Evolutionary conservation across 2,329 filamentous ascomycete genomes (phyloP).

Genomic region (Clathrospora elynae): DNA sequence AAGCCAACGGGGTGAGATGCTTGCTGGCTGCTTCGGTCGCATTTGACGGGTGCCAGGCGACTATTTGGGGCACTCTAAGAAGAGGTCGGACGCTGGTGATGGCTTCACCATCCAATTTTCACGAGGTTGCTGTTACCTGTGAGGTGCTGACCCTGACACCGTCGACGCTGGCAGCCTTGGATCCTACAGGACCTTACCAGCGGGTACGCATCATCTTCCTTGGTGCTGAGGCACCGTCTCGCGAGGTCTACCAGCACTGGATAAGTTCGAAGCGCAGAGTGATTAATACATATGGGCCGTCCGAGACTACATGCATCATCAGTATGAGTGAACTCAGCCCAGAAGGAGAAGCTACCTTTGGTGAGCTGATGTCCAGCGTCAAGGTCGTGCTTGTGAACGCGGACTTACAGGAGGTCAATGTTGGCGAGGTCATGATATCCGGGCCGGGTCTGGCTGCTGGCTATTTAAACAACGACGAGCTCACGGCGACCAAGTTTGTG

Average conservation of each 20-base stretch:
- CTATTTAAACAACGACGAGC: conserved; percentile 12
- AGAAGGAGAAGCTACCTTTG: conserved; percentile 11
- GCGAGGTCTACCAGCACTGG: conserved; percentile 6
- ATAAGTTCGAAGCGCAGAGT: conserved; percentile 7
- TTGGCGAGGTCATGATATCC: conserved; percentile 43
- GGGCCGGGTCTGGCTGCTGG: conserved; percentile 28
- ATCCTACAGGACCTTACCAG: conserved; percentile 8
- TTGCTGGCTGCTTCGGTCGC: conserved; percentile 9
- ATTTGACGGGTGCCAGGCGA: conserved; percentile 8
- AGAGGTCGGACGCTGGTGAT: conserved; percentile 9
- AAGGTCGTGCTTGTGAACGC: conserved; percentile 9
- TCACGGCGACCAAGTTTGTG: conserved; percentile 14
- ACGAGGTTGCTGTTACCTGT: conserved; percentile 8
- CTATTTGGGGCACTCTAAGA: conserved; percentile 7
- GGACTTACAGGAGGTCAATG: conserved; percentile 20
- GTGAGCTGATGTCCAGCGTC: conserved; percentile 3
- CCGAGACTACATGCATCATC: conserved; percentile 14
- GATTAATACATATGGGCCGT: conserved; percentile 14
- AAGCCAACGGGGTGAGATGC: background rate
- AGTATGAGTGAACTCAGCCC: conserved; percentile 7
- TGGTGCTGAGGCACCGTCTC: conserved; percentile 7
- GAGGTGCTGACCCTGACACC: conserved; percentile 12
- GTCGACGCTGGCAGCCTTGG: conserved; percentile 13
- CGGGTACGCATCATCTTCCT: conserved; percentile 8
- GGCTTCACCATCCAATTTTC: conserved; percentile 12